Evolutionary conservation across 2,329 filamentous ascomycete genomes (phyloP), one percentile per base, ranked within the genome.

Genomic region (Penicillium psychrosexuale): DNA sequence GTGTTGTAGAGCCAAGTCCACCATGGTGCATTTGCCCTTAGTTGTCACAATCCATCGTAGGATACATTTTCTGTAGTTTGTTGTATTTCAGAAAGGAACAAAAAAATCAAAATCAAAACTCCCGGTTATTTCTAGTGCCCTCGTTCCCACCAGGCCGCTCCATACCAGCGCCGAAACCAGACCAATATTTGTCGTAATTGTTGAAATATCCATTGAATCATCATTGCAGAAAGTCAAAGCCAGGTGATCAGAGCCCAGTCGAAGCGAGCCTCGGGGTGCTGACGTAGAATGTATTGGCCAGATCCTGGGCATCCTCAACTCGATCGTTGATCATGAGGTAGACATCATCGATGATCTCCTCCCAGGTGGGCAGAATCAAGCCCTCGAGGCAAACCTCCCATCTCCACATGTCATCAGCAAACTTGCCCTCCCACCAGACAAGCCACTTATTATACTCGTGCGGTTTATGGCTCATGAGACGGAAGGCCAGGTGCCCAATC

Each of bases 321-420:
- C 62, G 53, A 22, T 70, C 61, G 8, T 60, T n/a, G 38, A 72
- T 60, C 36, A 64, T 47, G 2, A 47, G 27, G 17, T 58, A 58
- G 12, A 73, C 15, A 12, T 71, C 63, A 8, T 58, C 56, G 6
- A 72, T 38, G 1, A 67, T 55, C 8, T 64, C 56, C 19, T 67
- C 60, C 61, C 62, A 73, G 8, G 51, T 51, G 1, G 71, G 70
- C 15, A 72, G 15, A 0, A 39, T 17, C 15, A 72, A n/a, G 1
- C 53, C 37, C 4, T 60, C 17, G 8, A 68, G 12, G 9, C 49
- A 60, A 2, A 30, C 33, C 51, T 71, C 67, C 70, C 68, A 72
- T 33, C 61, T 58, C 8, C 30, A 27, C 66, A 69, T 71, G 37
- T 68, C 61, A 3, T 9, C 11, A 1, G 61, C 44, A 46, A 69